Evolutionary conservation across 2,329 filamentous ascomycete species (phyloP).

Genomic region (Fusarium domesticum): DNA sequence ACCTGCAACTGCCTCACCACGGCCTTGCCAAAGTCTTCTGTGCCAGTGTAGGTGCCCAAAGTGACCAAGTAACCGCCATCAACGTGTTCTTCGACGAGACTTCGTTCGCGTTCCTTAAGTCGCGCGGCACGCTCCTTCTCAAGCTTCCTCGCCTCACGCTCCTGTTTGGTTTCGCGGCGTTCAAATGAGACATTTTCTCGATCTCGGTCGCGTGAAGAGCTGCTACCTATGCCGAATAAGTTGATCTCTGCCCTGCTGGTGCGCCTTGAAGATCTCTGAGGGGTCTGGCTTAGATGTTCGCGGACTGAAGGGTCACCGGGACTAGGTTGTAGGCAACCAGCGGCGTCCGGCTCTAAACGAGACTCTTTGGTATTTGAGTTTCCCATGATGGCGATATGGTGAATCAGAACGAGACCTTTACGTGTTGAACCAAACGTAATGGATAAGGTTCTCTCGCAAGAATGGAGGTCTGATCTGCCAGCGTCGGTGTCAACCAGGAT

Average conservation of each 20-base stretch:
- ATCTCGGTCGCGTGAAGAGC: constrained; percentile 38
- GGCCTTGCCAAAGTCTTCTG: constrained; percentile 89
- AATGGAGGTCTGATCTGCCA: constrained; percentile 9
- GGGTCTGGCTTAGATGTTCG: constrained; percentile 20
- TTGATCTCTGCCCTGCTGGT: constrained; percentile 46
- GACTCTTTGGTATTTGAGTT: constrained; percentile 42
- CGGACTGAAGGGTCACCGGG: constrained; percentile 25
- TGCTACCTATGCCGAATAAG: constrained; percentile 43
- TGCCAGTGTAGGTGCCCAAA: constrained; percentile 85
- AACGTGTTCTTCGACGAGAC: constrained; percentile 85
- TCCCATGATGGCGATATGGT: constrained; percentile 32
- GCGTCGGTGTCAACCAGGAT: constrained; percentile 4
- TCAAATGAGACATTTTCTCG: constrained; percentile 48
- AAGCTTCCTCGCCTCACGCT: constrained; percentile 79
- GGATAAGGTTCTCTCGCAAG: constrained; percentile 18
- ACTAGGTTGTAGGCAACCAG: constrained; percentile 20
- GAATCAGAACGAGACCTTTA: too few relatives aligned
- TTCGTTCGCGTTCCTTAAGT: constrained; percentile 82
- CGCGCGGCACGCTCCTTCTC: constrained; percentile 77
- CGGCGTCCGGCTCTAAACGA: constrained; percentile 30
- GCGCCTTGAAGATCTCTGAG: constrained; percentile 26
- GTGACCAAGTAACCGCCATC: constrained; percentile 95
- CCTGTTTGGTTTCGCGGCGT: constrained; percentile 84
- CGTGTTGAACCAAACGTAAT: neutral
- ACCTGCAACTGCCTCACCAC: constrained; percentile 90